phyloP scores from a whole-genome alignment of 176 grass and related monocot species.

The Phragmites australis region DNA sequence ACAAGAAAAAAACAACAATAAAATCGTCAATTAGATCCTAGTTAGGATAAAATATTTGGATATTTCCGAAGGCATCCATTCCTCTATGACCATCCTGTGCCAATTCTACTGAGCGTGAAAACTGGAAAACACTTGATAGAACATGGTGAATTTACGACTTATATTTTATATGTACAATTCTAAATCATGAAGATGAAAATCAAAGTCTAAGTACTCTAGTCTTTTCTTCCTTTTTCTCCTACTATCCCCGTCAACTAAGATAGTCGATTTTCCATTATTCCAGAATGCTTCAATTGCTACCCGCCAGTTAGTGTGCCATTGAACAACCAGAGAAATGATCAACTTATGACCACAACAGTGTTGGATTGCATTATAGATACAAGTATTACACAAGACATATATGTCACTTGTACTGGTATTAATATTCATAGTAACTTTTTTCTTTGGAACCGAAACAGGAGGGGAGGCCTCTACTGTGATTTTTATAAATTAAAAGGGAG shows the following conservation, averaged over 20 bases:
- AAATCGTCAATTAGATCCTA: background rate
- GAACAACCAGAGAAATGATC: constrained; percentile 14
- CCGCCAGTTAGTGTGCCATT: background rate
- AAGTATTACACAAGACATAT: constrained; percentile 12
- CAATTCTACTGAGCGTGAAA: background rate
- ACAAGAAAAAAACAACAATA: background rate
- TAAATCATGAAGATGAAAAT: background rate
- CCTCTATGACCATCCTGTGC: background rate
- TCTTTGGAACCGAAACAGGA: no score
- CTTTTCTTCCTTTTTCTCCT: background rate
- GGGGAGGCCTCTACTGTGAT: no score
- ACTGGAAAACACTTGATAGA: background rate
- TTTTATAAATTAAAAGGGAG: no score
- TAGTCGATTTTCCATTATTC: constrained; percentile 1
- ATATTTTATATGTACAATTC: constrained; percentile 2
- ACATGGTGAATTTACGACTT: background rate
- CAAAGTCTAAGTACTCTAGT: background rate
- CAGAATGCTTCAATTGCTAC: constrained; percentile 13
- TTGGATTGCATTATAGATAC: constrained; percentile 1
- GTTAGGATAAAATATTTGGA: background rate
- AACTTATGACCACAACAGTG: background rate
- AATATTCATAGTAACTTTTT: constrained; percentile 2
- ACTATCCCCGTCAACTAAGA: background rate
- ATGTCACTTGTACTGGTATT: constrained; percentile 10
- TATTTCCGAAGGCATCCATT: constrained; percentile 3